Percentiles rank a stretch among this genome's conserved stretches.
Conservation (phyloP, 345 rosid genomes). For the Linum trigynum region DNA sequence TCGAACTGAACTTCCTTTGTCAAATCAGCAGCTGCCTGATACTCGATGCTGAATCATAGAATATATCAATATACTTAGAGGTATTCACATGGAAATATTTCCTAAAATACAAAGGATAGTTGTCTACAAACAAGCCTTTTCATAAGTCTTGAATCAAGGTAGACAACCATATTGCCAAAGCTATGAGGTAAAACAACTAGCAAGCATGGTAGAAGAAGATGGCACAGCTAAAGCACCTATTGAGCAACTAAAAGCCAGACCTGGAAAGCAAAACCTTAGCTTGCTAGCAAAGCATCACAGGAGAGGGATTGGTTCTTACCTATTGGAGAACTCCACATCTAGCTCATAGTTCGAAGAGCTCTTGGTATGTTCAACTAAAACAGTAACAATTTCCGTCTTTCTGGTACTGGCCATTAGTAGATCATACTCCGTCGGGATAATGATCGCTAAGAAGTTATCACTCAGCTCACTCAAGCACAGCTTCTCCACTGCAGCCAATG, state of each 20-base stretch:
- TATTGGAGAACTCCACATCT: constrained; percentile 68
- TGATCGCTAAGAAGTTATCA: constrained; percentile 79
- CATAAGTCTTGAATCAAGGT: neutral
- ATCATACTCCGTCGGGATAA: constrained; percentile 90
- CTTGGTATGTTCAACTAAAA: constrained; percentile 74
- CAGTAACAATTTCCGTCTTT: constrained; percentile 77
- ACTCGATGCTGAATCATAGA: constrained; percentile 55
- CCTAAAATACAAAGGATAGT: neutral
- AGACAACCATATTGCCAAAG: neutral
- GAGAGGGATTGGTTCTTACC: constrained; percentile 30
- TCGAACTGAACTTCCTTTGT: constrained; percentile 76
- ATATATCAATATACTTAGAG: neutral
- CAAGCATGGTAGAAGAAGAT: too few relatives aligned
- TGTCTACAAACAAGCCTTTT: neutral
- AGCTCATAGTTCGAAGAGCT: constrained; percentile 68
- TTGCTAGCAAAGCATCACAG: constrained; percentile 1
- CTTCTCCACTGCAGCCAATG: constrained; percentile 74
- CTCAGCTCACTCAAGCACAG: constrained; percentile 68
- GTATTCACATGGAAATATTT: too few relatives aligned
- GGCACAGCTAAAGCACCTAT: neutral
- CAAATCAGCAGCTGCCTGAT: constrained; percentile 63
- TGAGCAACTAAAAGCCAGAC: neutral
- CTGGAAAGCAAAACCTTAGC: neutral
- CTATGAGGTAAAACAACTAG: neutral
- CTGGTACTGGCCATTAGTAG: constrained; percentile 85